phyloP scores from a whole-genome alignment of 1,284 basidiomycete species.

The Stygiomarasmius scandens region DNA sequence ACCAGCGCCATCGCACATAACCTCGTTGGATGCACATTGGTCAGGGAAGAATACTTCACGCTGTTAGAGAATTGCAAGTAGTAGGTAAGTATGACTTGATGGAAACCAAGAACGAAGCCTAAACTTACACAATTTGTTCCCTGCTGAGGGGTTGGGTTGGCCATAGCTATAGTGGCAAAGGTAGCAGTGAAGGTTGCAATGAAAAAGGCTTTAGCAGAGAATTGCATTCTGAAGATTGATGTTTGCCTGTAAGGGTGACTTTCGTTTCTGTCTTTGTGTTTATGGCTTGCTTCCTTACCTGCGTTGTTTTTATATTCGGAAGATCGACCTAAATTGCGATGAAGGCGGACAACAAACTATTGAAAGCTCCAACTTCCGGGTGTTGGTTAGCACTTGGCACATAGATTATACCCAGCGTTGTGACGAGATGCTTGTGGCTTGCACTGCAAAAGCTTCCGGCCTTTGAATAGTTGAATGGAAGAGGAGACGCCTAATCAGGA shows the following conservation, averaged over 20 bases:
- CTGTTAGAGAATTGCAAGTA: background rate
- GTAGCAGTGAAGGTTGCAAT: background rate
- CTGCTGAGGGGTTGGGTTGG: background rate
- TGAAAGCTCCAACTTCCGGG: background rate
- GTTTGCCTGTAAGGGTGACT: background rate
- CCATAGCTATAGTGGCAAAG: background rate
- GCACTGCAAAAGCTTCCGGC: background rate
- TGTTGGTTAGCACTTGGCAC: background rate
- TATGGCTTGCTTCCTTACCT: background rate
- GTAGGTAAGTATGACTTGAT: background rate
- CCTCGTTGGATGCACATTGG: constrained; percentile 1
- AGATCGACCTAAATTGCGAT: background rate
- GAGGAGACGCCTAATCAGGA: background rate
- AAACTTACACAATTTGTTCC: background rate
- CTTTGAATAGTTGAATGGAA: background rate
- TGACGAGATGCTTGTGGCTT: background rate
- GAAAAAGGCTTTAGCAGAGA: background rate
- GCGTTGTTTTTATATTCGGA: background rate
- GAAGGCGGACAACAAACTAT: background rate
- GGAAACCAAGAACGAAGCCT: background rate
- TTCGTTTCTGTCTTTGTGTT: background rate
- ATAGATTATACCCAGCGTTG: background rate
- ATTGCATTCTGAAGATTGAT: background rate
- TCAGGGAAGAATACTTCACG: constrained; percentile 6
- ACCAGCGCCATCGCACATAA: constrained; percentile 1